Evolutionary conservation across 2,329 filamentous ascomycete genomes (phyloP).

Genomic region (Tricladium varicosporioides): DNA sequence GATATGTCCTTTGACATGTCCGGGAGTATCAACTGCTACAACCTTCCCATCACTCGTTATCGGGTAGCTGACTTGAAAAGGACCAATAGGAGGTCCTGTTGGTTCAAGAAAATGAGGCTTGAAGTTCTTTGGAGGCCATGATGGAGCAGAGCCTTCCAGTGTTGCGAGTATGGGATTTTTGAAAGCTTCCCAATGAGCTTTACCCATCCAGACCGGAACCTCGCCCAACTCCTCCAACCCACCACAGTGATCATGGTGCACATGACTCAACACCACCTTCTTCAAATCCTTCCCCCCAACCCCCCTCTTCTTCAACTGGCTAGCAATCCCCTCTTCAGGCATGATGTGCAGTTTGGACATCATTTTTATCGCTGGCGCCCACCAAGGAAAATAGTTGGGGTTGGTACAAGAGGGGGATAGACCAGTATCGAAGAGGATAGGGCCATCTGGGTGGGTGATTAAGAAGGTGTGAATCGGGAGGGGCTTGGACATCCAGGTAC

Average conservation of each 20-base stretch:
- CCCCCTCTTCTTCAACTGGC: slow-evolving; percentile 22
- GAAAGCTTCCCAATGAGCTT: slow-evolving; percentile 35
- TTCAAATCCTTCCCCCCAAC: slow-evolving; percentile 24
- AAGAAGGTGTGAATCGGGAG: slow-evolving; percentile 27
- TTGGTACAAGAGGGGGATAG: slow-evolving; percentile 26
- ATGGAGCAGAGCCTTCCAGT: slow-evolving; percentile 31
- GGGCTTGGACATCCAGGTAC: slow-evolving; percentile 8
- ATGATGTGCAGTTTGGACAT: slow-evolving; percentile 9
- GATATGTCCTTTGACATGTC: slow-evolving; percentile 36
- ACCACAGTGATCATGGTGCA: slow-evolving; percentile 34
- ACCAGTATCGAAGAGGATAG: slow-evolving; percentile 31
- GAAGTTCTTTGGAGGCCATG: slow-evolving; percentile 35
- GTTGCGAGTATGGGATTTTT: slow-evolving; percentile 29
- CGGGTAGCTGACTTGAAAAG: slow-evolving; percentile 30
- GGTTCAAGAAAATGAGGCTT: slow-evolving; percentile 31
- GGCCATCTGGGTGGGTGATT: slow-evolving; percentile 27
- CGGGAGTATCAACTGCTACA: slow-evolving; percentile 35
- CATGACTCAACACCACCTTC: slow-evolving; percentile 31
- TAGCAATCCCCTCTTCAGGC: slow-evolving; percentile 10
- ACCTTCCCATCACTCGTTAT: slow-evolving; percentile 34
- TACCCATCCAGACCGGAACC: slow-evolving; percentile 30
- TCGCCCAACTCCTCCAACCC: slow-evolving; percentile 23
- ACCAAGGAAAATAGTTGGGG: slow-evolving; percentile 24
- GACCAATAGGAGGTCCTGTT: slow-evolving; percentile 28
- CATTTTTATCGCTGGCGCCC: slow-evolving; percentile 14